Evolutionary conservation across 2,329 filamentous ascomycete species (phyloP), one percentile per base, ranked within the genome.

Genomic region (Escovopsis sp.): DNA sequence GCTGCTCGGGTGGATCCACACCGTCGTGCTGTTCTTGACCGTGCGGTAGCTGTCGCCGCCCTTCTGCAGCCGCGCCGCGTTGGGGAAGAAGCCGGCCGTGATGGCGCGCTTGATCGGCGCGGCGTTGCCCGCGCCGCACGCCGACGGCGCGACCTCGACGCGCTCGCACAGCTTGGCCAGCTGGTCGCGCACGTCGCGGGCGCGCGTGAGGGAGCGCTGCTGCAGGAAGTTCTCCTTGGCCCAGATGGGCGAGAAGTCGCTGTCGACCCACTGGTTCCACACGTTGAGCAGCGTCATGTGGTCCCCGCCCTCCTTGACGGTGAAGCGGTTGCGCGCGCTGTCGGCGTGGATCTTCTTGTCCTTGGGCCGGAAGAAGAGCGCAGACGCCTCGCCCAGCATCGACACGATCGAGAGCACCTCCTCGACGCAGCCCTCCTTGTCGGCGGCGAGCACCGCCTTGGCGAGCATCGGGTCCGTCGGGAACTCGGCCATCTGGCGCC

Each of bases 311-410:
- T 93, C 87, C 52, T 86, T 85, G 57, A 89, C 70, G 0, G 86
- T 94, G 62, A 96, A 96, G 2, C 89, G 77, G 31, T 82, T 81
- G 12, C 87, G 79, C 0, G 91, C 91, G 47, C 83, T 85, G 59
- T 98, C 89, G 11, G 91, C 91, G 54, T 95, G 85, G 25, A 95
- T 81, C 59, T 94, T 94, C 68, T 96, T 95, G 64, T 98, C 88
- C 57, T 95, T 94, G 15, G 91, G 88, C 0, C 87, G 74, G 71
- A 93, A 94, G 68, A 95, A 98, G 5, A 98, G 72, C 0, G 87
- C 81, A 4, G 81, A 86, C 2, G 84, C 78, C 63, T 96, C 91
- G 46, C 83, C 79, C 1, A 96, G 73, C 84, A 96, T 94, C 35
- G 88, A 79, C n/a, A 96, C 85, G 39, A 96, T 85, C 0, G 84